Evolutionary conservation across 441 rosid species (phyloP).

Genomic region (Capsella rubella): DNA sequence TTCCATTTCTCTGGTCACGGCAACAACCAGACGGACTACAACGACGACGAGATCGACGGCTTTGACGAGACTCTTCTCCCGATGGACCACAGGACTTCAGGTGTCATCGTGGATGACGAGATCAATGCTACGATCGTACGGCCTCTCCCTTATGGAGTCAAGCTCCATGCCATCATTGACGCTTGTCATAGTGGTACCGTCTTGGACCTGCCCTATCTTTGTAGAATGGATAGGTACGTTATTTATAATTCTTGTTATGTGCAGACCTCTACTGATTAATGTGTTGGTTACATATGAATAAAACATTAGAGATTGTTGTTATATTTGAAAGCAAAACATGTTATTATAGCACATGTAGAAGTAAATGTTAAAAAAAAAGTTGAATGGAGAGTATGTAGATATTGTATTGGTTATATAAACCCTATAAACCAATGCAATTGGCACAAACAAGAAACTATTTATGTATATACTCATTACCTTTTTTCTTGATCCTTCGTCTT

Average conservation of each 20-base stretch:
- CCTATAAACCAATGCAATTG: background rate
- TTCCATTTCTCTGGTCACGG: conserved; percentile 81
- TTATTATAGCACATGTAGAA: background rate
- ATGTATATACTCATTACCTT: background rate
- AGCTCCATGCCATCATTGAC: conserved; percentile 72
- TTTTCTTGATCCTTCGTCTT: conserved; percentile 12
- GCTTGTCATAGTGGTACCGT: conserved; percentile 79
- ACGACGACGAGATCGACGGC: conserved; percentile 67
- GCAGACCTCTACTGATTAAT: background rate
- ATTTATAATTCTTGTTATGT: background rate
- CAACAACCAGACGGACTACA: conserved; percentile 53
- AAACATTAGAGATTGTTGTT: no score
- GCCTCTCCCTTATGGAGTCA: conserved; percentile 67
- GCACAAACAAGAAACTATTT: background rate
- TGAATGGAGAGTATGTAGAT: background rate
- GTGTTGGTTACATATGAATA: background rate
- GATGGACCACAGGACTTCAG: conserved; percentile 55
- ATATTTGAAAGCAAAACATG: background rate
- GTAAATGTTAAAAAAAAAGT: background rate
- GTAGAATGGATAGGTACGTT: conserved; percentile 70
- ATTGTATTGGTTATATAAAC: background rate
- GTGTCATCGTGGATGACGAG: conserved; percentile 74
- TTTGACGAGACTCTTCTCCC: conserved; percentile 74
- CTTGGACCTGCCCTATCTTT: conserved; percentile 66
- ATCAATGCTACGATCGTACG: conserved; percentile 61